Conservation (phyloP, 1,139 yeast species). For the Zygoascus meyerae region DNA sequence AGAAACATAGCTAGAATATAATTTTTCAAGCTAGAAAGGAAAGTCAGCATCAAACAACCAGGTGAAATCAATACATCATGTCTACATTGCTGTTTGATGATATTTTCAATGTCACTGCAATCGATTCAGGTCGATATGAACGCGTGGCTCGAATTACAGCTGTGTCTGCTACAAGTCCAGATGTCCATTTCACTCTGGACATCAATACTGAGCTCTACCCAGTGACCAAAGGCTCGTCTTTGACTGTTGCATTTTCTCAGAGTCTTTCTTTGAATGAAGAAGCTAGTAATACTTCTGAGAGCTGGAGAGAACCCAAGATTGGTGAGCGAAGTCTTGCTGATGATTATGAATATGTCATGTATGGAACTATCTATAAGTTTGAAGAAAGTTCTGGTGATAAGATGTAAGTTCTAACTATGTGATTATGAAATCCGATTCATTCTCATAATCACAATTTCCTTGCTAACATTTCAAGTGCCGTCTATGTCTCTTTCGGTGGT, state of each 20-base stretch:
- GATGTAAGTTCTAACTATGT: slow-evolving; percentile 33
- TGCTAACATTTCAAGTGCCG: slow-evolving; percentile 50
- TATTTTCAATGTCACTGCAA: slow-evolving; percentile 78
- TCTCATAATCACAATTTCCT: slow-evolving; percentile 32
- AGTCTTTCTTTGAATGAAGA: slow-evolving; percentile 57
- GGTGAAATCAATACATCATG: slow-evolving; percentile 12
- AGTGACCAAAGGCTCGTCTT: slow-evolving; percentile 65
- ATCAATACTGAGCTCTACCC: slow-evolving; percentile 92
- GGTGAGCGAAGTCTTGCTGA: slow-evolving; percentile 86
- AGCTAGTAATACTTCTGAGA: slow-evolving; percentile 46
- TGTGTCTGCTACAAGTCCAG: slow-evolving; percentile 75
- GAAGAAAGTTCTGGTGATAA: slow-evolving; percentile 74
- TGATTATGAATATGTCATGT: slow-evolving; percentile 97
- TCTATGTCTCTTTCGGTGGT: slow-evolving; percentile 95
- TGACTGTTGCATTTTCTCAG: slow-evolving; percentile 85
- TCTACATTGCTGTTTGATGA: slow-evolving; percentile 79
- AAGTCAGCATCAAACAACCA: not conserved
- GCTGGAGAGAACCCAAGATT: slow-evolving; percentile 83
- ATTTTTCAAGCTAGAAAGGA: not conserved
- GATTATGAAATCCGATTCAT: too few relatives aligned
- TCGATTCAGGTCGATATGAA: slow-evolving; percentile 88
- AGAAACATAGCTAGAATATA: not conserved
- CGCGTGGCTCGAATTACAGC: slow-evolving; percentile 89
- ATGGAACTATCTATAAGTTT: slow-evolving; percentile 95
- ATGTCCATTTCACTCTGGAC: slow-evolving; percentile 81